Base-by-base conservation (phyloP, 225 moss, liverwort and hornwort species). In the Sphagnum tenellum region DNA sequence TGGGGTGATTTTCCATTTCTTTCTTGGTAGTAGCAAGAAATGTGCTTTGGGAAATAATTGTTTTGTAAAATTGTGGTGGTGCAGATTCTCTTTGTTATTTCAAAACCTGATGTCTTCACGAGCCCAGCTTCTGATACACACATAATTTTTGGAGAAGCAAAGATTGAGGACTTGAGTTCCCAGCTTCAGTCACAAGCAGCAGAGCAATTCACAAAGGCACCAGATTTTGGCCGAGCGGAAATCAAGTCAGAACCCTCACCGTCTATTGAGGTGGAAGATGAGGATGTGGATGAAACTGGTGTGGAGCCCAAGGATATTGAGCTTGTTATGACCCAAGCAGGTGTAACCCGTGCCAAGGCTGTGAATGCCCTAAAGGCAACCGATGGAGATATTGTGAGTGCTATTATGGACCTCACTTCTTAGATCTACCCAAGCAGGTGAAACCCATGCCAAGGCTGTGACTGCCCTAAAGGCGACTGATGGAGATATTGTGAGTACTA, bases 61-160 rank as follows among this genome's bases (percentile, higher is more conserved):
- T 29, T 29, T 29, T 29, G 29, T 29, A 1, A 29, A 29, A 29
- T 29, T 29, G 29, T 29, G 29, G 29, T 29, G 52, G 52, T 70
- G 63, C 89, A 94, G 89, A 98, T 98, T 48, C 83, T 98, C 47
- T 98, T 98, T 53, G 91, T 89, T 59, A 91, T 94, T 48, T 91
- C 88, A 10, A 94, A 94, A 68, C 89, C 89, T 3, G 91, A 94
- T 60, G 91, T 91, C 48, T 94, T 91, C 76, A 89, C 91, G 78
- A 94, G 91, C 72, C 89, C 85, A 29, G 91, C 91, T 9, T 89
- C 91, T 0, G 87, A 94, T 49, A 89, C 94, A 0, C 81, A 89
- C 66, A 93, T 98, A 62, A 98, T 98, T 71, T 98, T 98, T 50
- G 98, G 98, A 44, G 94, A 94, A 77, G 89, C 94, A 0, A 91